A percentile compares a stretch with the other conserved stretches of the same genome.
Evolutionary conservation across 305 asterid species (phyloP).

Genomic region (Rubia tinctorum): DNA sequence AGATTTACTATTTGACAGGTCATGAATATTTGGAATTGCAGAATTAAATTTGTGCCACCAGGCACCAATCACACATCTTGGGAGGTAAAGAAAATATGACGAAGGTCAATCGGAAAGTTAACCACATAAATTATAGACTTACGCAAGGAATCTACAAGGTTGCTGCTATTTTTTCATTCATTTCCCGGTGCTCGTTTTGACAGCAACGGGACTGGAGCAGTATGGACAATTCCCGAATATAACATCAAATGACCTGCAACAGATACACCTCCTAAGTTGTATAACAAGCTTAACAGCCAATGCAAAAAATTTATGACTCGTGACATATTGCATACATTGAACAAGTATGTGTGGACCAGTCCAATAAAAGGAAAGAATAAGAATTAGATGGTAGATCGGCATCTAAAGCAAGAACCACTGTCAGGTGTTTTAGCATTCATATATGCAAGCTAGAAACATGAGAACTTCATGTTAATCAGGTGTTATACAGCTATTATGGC

Average conservation of each 20-base stretch:
- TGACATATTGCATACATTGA: background rate
- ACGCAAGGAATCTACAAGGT: too few species aligned
- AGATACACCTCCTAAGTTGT: conserved; percentile 12
- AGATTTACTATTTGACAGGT: background rate
- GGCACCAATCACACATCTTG: too few species aligned
- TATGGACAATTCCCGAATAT: conserved; percentile 88
- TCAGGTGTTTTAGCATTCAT: background rate
- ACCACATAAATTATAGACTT: background rate
- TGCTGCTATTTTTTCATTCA: conserved; percentile 27
- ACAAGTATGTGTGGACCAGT: background rate
- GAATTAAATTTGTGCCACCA: background rate
- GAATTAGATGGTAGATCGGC: background rate
- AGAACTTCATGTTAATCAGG: background rate
- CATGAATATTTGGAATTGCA: background rate
- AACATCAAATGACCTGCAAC: conserved; percentile 74
- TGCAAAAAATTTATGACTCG: background rate
- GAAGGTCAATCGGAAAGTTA: background rate
- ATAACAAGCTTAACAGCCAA: background rate
- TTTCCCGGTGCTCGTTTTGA: conserved; percentile 38
- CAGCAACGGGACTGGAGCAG: conserved; percentile 84
- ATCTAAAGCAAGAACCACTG: background rate
- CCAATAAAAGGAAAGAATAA: background rate
- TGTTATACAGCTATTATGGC: background rate
- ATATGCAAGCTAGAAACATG: background rate
- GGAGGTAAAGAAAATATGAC: background rate